Evolutionary conservation across 2,329 filamentous ascomycete genomes (phyloP), one percentile per base, ranked within the genome.

Genomic region (Ophiostoma sp.): DNA sequence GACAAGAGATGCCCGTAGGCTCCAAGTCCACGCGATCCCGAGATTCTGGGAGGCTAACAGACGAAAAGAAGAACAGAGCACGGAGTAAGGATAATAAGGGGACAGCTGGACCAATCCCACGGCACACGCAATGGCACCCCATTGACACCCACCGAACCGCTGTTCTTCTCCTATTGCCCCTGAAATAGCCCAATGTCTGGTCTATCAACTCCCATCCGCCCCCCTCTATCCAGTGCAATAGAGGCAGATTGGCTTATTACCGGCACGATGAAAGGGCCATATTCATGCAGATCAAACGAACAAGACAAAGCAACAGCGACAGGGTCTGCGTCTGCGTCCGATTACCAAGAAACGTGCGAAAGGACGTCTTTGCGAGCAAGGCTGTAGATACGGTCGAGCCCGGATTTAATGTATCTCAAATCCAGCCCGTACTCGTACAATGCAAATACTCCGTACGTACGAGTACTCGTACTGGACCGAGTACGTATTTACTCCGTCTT

Each of bases 21-120:
- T 27, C 27, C 27, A 27, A 27, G 27, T 27, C 27, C 1, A 36
- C 49, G 11, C 49, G 16, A 55, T 55, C 49, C 49, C 49, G 49
- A 55, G n/a, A 27, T 55, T 36, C 49, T 55, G 49, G 49, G 49
- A 55, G 27, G 49, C 49, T 55, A 55, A 27, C 8, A 55, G 49
- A 55, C 18, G 7, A 8, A 9, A 27, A 47, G 44, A 47, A 55
- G 7, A 36, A 55, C 27, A 55, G 49, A n/a, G 49, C 27, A 27
- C 27, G 27, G 27, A 27, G 27, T 27, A 27, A 27, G 27, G 27
- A 27, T 27, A 27, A 27, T 55, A 55, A 55, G 18, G 11, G 6
- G n/a, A 55, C 49, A 55, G 45, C 27, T 18, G n/a, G n/a, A 27
- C 49, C 49, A 55, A 55, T 55, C 49, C 49, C 27, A 27, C 27